phyloP scores from a whole-genome alignment of 306 rosid species.

The Carpinus viminea region DNA sequence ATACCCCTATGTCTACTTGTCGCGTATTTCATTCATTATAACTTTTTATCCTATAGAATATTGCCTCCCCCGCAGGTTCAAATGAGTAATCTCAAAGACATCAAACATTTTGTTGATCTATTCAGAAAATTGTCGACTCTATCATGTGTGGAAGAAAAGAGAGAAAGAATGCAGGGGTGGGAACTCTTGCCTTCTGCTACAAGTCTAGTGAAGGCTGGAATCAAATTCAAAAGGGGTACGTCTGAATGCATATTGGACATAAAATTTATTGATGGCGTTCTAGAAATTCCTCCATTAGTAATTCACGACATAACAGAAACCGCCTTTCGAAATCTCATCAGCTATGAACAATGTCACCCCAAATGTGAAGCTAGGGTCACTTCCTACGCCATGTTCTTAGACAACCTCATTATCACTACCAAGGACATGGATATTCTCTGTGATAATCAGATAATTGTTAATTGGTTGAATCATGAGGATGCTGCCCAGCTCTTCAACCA shows the following conservation, averaged over 20 bases:
- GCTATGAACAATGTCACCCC: conserved; percentile 24
- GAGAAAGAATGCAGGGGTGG: not conserved
- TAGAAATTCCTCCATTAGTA: conserved; percentile 11
- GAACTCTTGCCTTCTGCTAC: conserved; percentile 2
- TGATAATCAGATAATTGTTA: not conserved
- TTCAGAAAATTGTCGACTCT: not conserved
- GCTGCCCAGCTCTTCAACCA: conserved; percentile 13
- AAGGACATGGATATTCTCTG: conserved; percentile 6
- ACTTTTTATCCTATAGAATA: too few relatives aligned
- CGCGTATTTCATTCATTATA: too few relatives aligned
- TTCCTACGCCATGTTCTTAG: conserved; percentile 27
- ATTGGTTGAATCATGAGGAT: conserved; percentile 15
- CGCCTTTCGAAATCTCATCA: conserved; percentile 4
- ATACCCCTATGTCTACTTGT: too few relatives aligned
- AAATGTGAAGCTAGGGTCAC: not conserved
- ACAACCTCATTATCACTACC: conserved; percentile 7
- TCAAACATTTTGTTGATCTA: conserved; percentile 15
- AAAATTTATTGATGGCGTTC: not conserved
- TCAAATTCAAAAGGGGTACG: not conserved
- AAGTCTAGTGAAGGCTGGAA: conserved; percentile 12
- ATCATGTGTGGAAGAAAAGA: too few relatives aligned
- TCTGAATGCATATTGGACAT: not conserved
- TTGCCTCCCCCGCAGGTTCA: too few relatives aligned
- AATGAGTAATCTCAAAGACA: not conserved
- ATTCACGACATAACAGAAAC: conserved; percentile 20